Conservation (phyloP, 2,329 filamentous ascomycete species). For the Pseudocercospora fuligena region DNA sequence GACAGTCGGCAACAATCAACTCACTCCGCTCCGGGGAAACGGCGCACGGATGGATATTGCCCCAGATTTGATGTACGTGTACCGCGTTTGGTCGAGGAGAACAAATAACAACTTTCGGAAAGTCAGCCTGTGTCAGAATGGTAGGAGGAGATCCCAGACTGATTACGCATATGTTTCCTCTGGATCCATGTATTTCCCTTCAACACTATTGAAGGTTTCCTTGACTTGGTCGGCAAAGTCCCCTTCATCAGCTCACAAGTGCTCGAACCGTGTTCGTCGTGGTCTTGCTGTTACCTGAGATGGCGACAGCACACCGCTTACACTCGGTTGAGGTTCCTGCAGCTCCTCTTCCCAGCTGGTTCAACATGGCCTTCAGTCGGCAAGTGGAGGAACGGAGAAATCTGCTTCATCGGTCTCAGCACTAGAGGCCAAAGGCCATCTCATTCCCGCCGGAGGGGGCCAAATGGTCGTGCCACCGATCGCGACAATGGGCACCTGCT, state of each 20-base stretch:
- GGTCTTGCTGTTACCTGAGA: not conserved
- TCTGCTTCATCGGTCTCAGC: not conserved
- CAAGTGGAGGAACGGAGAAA: not conserved
- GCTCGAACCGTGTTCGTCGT: too few relatives aligned
- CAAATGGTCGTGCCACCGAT: not conserved
- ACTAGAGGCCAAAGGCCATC: not conserved
- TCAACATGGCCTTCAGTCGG: not conserved
- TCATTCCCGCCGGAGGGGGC: not conserved
- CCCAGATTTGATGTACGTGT: not conserved
- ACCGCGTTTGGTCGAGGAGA: not conserved
- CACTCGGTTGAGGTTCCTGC: constrained; percentile 3
- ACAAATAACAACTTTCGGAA: not conserved
- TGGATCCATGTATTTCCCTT: too few relatives aligned
- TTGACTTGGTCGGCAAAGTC: not conserved
- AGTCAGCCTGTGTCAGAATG: too few relatives aligned
- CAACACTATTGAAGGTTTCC: not conserved
- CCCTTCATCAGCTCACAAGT: not conserved
- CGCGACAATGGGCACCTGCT: not conserved
- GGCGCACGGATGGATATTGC: not conserved
- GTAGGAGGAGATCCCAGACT: not conserved
- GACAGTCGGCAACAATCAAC: not conserved
- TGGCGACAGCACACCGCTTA: not conserved
- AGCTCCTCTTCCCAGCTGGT: not conserved
- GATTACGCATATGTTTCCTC: not conserved
- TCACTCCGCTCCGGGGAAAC: not conserved